Base-by-base conservation (phyloP, 768 basidiomycete genomes). In the Termitomyces sp. region DNA sequence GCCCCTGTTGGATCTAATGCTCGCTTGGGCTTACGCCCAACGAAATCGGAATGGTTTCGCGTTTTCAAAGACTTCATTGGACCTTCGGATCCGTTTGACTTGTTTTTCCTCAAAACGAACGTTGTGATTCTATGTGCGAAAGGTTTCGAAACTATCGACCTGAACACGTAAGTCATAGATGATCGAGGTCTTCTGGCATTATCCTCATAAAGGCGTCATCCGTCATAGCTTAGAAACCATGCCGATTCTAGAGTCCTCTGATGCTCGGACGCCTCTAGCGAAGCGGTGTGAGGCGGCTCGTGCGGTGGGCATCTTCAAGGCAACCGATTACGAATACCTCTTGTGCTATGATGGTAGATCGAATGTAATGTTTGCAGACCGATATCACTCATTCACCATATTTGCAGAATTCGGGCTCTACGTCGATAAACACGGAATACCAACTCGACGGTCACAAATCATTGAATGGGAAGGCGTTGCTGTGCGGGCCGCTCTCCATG, bases 391-490 rank as follows among this genome's bases (percentile, higher is more conserved):
- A 39, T 24, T 34, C 58, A 20, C 59, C 34, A n/a, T 46, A 54
- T 46, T 54, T 61, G 33, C 65, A 93, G 93, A 95, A 71, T 97
- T 98, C 63, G 95, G 95, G 7, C 78, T 98, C 46, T 97, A 93
- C 66, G 93, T 97, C 48, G 88, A 95, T 73, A 88, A 93, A 51
- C 93, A 95, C 60, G 96, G 96, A 39, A 87, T 89, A 54, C 93
- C 93, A 1, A 54, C 27, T 18, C 86, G 91, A 20, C 70, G 78
- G 0, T 75, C 81, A 24, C 83, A 82, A 30, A 85, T 88, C 1
- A 90, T 98, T 52, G 96, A 98, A 69, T 98, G 95, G 93, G 96
- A 98, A 72, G 93, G 81, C 12, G 88, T 86, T 0, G 93, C 91
- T 6, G 92, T 95, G 67, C 88, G 87, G 34, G 91, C 93, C 12